Conservation (phyloP, 2,329 filamentous ascomycete species). For the Graphilbum fragrans region DNA sequence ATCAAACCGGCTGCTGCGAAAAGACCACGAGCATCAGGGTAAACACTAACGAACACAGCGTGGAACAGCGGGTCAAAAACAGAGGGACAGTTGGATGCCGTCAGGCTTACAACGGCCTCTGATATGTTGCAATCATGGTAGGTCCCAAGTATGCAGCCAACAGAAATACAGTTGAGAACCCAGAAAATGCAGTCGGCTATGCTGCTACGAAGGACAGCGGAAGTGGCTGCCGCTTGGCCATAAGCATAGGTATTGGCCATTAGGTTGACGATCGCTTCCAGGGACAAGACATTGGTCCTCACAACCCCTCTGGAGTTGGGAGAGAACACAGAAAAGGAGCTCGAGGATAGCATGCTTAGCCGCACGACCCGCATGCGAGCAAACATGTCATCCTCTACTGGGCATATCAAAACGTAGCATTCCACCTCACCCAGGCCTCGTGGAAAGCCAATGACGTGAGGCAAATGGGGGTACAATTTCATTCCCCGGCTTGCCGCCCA, state of each 20-base stretch:
- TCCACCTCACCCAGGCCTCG: too few species aligned
- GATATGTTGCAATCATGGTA: too few species aligned
- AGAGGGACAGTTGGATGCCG: conserved; percentile 7
- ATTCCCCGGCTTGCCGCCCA: conserved; percentile 28
- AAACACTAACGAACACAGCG: conserved; percentile 9
- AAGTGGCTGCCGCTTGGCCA: not conserved
- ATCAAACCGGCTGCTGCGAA: conserved; percentile 18
- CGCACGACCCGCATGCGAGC: conserved; percentile 13
- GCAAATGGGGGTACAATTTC: conserved; percentile 15
- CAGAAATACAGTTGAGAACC: conserved; percentile 20
- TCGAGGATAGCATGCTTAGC: conserved; percentile 8
- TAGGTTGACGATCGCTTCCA: conserved; percentile 21
- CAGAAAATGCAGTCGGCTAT: conserved; percentile 21
- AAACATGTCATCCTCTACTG: conserved; percentile 13
- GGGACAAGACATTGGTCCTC: too few species aligned
- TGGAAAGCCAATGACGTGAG: conserved; percentile 30
- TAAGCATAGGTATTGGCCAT: conserved; percentile 19
- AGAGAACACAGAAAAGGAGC: too few species aligned
- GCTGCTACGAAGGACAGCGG: conserved; percentile 1
- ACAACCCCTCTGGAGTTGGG: too few species aligned
- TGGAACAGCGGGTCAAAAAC: conserved; percentile 12
- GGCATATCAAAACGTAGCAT: too few species aligned
- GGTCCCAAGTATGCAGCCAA: not conserved
- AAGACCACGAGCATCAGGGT: conserved; percentile 15
- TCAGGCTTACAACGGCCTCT: not conserved